Percentiles rank a stretch among this genome's conserved stretches.
phyloP scores from a whole-genome alignment of 2,329 filamentous ascomycete genomes.

The Aureobasidium sp. region DNA sequence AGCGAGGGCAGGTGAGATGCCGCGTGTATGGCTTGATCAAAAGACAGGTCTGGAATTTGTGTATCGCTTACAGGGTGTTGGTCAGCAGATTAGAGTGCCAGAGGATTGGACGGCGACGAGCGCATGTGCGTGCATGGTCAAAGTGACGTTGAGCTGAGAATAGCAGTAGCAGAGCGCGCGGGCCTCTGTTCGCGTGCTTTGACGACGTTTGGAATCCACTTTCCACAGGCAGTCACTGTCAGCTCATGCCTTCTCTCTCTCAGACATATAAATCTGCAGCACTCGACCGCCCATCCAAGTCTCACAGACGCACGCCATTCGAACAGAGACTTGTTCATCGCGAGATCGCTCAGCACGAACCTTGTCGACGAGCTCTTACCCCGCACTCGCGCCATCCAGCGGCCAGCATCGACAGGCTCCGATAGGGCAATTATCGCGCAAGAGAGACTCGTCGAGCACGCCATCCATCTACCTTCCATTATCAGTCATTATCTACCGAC shows the following conservation, averaged over 20 bases:
- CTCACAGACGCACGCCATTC: neutral
- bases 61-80: neutral
- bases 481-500: neutral
- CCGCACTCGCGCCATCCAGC: slow-evolving; percentile 11
- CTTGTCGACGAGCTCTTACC: slow-evolving; percentile 2
- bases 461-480: neutral
- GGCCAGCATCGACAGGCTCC: neutral
- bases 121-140: neutral
- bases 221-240: neutral
- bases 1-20: neutral
- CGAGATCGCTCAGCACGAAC: neutral
- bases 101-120: neutral
- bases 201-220: neutral
- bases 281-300: neutral
- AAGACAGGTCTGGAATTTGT: neutral
- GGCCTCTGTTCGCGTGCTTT: slow-evolving; percentile 5
- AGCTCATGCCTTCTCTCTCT: too few relatives aligned
- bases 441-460: slow-evolving; percentile 9
- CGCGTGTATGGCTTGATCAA: too few relatives aligned
- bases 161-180: neutral
- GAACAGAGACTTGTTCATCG: neutral
- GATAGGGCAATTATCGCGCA: slow-evolving; percentile 13
- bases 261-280: neutral
- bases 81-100: neutral
- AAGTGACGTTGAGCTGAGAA: neutral